Evolutionary conservation across 116 monocot genomes (phyloP), one percentile per base, ranked within the genome.

Genomic region (Phalaenopsis hybrid): DNA sequence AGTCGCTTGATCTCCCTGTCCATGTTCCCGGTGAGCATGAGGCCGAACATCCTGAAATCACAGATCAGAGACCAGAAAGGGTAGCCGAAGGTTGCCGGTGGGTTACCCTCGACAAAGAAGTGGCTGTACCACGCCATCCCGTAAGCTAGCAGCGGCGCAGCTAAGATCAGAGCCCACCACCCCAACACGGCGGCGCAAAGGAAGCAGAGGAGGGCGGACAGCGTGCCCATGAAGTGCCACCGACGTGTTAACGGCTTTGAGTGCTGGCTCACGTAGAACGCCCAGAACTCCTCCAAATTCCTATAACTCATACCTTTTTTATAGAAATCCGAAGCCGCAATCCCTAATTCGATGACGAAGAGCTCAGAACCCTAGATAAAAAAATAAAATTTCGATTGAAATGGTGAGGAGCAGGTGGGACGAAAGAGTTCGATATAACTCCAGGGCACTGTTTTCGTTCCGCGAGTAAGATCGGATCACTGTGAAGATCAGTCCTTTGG

Each of bases 221-320:
- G 82, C 57, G 93, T 93, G 46, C 96, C 93, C 43, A 76, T 33
- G 89, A 93, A 96, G 96, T 96, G 96, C 86, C 87, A 88, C 79
- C 90, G 88, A 51, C 96, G 89, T 4, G 96, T 96, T 67, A 81
- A 69, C 46, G 90, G 79, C 89, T 96, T 93, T 17, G 93, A 96
- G 93, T 96, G 96, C 85, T 93, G 90, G 87, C 80, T 85, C 86
- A 96, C 82, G 89, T 96, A 96, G 89, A 88, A 91, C 44, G 83
- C 75, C 96, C 96, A 96, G 92, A 96, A 96, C 77, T 96, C 96
- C 57, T 93, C 96, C 84, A 91, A 37, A 89, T 80, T 92, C 75
- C 88, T 79, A 78, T 90, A 92, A 59, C 92, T 91, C 93, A 93
- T 91, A 23, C 21, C 61, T 31, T 63, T 48, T 23, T 63, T 8